A percentile compares a stretch with the other conserved stretches of the same genome.
Conservation (phyloP, 2,329 filamentous ascomycete genomes). For the Fusarium piperis region DNA sequence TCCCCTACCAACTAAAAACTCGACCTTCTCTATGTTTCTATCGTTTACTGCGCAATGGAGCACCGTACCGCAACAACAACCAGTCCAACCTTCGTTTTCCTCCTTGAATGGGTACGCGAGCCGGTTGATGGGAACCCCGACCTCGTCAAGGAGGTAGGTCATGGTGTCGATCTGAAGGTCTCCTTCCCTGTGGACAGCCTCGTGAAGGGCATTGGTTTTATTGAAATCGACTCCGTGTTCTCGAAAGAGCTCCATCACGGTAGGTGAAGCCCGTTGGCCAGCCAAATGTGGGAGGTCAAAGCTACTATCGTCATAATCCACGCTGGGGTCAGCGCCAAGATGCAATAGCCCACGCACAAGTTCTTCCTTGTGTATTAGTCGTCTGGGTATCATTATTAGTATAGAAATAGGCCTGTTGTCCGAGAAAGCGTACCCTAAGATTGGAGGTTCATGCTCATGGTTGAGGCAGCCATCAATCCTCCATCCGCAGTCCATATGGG, state of each 20-base stretch:
- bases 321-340: not conserved
- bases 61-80: not conserved
- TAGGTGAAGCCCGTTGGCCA: not conserved
- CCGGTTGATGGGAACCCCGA: not conserved
- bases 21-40: not conserved
- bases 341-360: not conserved
- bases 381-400: not conserved
- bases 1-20: not conserved
- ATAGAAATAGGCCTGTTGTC: rapidly evolving
- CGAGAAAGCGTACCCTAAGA: not conserved
- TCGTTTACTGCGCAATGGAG: not conserved
- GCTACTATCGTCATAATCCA: not conserved
- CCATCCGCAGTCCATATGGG: not conserved
- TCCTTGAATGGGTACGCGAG: not conserved
- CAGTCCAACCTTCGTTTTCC: not conserved
- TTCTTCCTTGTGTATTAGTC: not conserved
- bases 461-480: not conserved
- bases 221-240: not conserved
- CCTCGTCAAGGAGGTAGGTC: not conserved
- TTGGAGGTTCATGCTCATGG: not conserved
- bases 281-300: not conserved
- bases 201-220: not conserved
- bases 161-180: not conserved
- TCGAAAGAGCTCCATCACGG: not conserved
- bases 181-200: not conserved